A percentile compares a stretch with the other conserved stretches of the same genome.
Conservation (phyloP, 768 basidiomycete genomes). For the Termitomyces sp. region DNA sequence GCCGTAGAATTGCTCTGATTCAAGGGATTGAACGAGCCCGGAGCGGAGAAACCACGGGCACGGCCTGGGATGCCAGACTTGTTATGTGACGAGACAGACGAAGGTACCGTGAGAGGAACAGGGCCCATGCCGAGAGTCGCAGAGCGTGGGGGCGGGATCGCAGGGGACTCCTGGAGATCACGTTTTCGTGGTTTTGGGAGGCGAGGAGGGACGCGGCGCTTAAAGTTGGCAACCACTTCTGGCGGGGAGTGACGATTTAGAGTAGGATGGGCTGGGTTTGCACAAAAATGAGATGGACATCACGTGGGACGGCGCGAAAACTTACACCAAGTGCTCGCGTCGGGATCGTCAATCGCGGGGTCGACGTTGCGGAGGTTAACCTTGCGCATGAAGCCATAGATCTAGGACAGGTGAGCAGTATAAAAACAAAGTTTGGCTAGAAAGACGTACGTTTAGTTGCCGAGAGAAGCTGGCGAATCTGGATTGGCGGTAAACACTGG, state of each 20-base stretch:
- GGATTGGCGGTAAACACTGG: constrained; percentile 93
- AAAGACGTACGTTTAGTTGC: constrained; percentile 83
- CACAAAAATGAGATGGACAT: constrained; percentile 7
- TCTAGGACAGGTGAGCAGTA: constrained; percentile 46
- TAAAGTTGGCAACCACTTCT: constrained; percentile 91
- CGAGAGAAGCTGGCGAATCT: constrained; percentile 96
- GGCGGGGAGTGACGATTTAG: constrained; percentile 88
- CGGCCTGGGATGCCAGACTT: constrained; percentile 51
- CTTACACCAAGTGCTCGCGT: constrained; percentile 97
- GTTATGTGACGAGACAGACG: constrained; percentile 37
- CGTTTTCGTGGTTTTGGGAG: constrained; percentile 85
- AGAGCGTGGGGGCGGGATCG: constrained; percentile 74
- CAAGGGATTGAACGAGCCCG: constrained; percentile 74
- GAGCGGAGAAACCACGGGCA: constrained; percentile 79
- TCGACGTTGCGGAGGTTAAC: constrained; percentile 95
- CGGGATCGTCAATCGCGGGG: constrained; percentile 92
- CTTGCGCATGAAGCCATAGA: constrained; percentile 98
- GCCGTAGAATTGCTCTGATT: constrained; percentile 46
- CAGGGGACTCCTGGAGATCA: constrained; percentile 64
- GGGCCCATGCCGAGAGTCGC: constrained; percentile 61
- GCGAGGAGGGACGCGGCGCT: constrained; percentile 91
- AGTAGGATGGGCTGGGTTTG: constrained; percentile 74
- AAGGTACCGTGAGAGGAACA: constrained; percentile 63
- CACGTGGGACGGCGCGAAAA: constrained; percentile 15
- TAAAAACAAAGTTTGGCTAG: constrained; percentile 18